Conservation (phyloP, 257 asterid species). For the Solanum etuberosum region DNA sequence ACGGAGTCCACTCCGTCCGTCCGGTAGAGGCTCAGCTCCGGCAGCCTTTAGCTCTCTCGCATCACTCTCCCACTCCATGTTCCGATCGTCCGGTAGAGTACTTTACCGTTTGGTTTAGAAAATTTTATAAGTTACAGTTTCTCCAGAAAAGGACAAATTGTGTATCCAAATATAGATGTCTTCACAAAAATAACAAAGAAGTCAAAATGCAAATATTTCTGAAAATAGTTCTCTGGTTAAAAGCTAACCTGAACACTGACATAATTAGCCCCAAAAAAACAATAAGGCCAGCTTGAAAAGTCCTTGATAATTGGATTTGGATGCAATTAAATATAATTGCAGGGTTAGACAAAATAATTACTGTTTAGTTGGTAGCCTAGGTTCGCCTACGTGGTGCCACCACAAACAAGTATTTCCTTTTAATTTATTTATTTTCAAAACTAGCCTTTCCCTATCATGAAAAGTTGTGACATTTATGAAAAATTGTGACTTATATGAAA, state of each 20-base stretch:
- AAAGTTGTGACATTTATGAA: too few species aligned
- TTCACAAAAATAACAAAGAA: neutral
- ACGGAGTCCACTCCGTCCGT: conserved; percentile 27
- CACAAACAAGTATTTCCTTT: too few species aligned
- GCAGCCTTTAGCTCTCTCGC: conserved; percentile 31
- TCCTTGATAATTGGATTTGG: neutral
- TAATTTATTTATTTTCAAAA: too few species aligned
- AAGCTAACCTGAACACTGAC: neutral
- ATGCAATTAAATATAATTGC: too few species aligned
- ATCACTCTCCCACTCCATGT: conserved; percentile 31
- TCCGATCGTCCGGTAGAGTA: neutral
- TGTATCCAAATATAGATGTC: neutral
- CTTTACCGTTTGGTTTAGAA: neutral
- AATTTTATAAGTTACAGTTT: neutral
- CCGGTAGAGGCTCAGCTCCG: conserved; percentile 30
- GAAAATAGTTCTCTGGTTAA: neutral
- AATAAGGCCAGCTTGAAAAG: neutral
- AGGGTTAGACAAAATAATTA: neutral
- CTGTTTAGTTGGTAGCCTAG: too few species aligned
- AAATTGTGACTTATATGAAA: too few species aligned
- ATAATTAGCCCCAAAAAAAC: neutral
- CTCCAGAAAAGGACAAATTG: neutral
- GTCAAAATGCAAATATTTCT: neutral
- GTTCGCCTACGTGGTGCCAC: too few species aligned
- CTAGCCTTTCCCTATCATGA: too few species aligned